These are phyloP conservation scores for Penicillium bialowiezense DNA, from an alignment of 495 filamentous ascomycete species.

Conservation along the genomic window DNA sequence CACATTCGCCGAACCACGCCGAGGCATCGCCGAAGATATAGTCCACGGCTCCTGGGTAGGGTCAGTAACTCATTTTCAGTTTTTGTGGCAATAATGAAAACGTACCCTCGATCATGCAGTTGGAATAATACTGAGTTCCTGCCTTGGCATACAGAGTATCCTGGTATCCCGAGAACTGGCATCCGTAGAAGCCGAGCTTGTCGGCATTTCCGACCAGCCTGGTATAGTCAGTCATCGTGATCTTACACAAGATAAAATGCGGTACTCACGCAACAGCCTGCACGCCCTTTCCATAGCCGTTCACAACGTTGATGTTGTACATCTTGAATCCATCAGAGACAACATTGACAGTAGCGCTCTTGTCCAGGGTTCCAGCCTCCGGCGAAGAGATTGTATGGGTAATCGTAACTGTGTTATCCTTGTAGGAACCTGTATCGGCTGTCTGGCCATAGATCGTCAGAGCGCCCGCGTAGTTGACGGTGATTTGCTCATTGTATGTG, in stretches of 20 bases:
- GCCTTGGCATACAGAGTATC: constrained; percentile 60
- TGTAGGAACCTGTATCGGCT: constrained; percentile 50
- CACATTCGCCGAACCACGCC: constrained; percentile 62
- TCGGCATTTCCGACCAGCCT: constrained; percentile 49
- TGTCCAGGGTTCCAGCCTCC: constrained; percentile 40
- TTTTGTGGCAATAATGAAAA: background rate
- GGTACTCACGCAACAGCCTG: constrained; percentile 37
- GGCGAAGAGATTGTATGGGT: constrained; percentile 49
- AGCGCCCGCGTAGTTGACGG: constrained; percentile 36
- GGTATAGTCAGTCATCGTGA: background rate
- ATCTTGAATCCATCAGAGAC: constrained; percentile 48
- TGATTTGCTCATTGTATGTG: constrained; percentile 50
- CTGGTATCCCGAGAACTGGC: constrained; percentile 58
- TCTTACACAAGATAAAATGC: too few species aligned
- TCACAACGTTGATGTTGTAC: constrained; percentile 64
- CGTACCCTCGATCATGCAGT: constrained; percentile 53
- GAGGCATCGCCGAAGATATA: constrained; percentile 67
- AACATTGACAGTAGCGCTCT: constrained; percentile 56
- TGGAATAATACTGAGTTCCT: constrained; percentile 57
- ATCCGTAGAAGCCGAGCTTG: constrained; percentile 58
- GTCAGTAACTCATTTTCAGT: background rate
- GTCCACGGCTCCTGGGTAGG: constrained; percentile 38
- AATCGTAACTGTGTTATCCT: constrained; percentile 60
- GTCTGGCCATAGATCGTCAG: constrained; percentile 56
- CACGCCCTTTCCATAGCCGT: constrained; percentile 38